Conservation (phyloP, 495 filamentous ascomycete species). For the Talaromyces borbonicus region DNA sequence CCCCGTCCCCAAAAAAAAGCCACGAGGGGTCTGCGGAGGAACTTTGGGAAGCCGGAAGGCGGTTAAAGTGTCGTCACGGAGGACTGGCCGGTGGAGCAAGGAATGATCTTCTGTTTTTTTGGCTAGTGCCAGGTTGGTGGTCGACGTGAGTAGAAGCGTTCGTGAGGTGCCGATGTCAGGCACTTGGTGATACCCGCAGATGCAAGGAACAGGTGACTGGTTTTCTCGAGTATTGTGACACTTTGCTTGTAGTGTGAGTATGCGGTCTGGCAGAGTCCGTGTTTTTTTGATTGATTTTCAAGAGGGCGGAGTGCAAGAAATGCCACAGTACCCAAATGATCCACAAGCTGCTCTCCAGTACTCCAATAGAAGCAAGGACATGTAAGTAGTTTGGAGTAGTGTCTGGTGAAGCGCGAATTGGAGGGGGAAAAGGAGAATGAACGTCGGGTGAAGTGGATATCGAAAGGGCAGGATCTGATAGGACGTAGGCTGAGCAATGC, state of each 20-base stretch:
- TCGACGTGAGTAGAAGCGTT: not conserved
- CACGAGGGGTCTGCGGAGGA: not conserved
- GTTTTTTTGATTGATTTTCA: too few species aligned
- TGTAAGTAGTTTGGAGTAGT: not conserved
- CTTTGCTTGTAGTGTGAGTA: not conserved
- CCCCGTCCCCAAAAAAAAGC: conserved; percentile 1
- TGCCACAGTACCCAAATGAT: conserved; percentile 3
- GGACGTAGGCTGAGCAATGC: not conserved
- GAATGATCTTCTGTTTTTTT: not conserved
- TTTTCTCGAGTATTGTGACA: not conserved
- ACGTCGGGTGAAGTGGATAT: not conserved
- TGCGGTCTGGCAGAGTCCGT: too few species aligned
- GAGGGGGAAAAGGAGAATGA: not conserved
- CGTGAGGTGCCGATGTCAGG: conserved; percentile 3
- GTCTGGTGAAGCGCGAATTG: not conserved
- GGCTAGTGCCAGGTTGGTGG: not conserved
- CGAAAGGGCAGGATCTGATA: not conserved
- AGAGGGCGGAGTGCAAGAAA: not conserved
- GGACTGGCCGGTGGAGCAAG: not conserved
- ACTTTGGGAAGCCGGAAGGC: not conserved
- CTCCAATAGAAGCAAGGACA: not conserved
- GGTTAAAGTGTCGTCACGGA: not conserved
- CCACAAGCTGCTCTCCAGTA: not conserved
- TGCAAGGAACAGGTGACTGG: conserved; percentile 9
- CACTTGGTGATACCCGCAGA: conserved; percentile 9